phyloP scores from a whole-genome alignment of 2,329 filamentous ascomycete genomes.

The Periconia digitata region DNA sequence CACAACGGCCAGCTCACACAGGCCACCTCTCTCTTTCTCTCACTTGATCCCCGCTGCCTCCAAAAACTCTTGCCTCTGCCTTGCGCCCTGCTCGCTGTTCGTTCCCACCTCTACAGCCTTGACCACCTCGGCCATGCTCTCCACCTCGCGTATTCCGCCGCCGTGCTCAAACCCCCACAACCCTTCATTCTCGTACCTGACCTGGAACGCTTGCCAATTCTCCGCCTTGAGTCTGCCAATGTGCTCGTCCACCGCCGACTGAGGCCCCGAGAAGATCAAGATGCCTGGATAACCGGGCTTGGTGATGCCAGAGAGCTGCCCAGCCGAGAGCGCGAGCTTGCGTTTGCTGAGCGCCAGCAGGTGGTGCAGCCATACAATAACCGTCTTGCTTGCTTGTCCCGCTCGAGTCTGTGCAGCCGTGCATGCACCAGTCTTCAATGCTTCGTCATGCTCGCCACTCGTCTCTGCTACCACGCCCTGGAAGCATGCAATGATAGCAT shows the following conservation, averaged over 20 bases:
- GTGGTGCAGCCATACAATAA: slow-evolving; percentile 51
- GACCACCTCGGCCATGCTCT: slow-evolving; percentile 49
- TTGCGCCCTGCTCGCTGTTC: slow-evolving; percentile 4
- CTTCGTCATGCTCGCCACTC: neutral
- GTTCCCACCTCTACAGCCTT: slow-evolving; percentile 31
- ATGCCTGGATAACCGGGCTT: slow-evolving; percentile 52
- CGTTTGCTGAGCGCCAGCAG: slow-evolving; percentile 50
- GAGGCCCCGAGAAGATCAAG: slow-evolving; percentile 47
- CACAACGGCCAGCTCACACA: neutral
- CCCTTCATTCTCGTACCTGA: slow-evolving; percentile 43
- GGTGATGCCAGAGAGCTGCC: slow-evolving; percentile 44
- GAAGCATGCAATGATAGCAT: slow-evolving; percentile 46
- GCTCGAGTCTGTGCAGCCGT: neutral
- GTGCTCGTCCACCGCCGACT: slow-evolving; percentile 42
- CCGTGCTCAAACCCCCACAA: slow-evolving; percentile 46
- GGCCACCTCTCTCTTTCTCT: slow-evolving; percentile 2
- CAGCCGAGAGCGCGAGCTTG: slow-evolving; percentile 45
- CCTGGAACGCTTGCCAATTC: slow-evolving; percentile 52
- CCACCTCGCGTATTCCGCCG: slow-evolving; percentile 44
- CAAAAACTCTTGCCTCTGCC: slow-evolving; percentile 32
- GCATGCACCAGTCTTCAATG: neutral
- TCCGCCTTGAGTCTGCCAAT: slow-evolving; percentile 45
- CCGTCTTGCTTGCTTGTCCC: slow-evolving; percentile 32
- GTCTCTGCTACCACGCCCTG: slow-evolving; percentile 29
- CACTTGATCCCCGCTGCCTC: slow-evolving; percentile 40